Evolutionary conservation across 768 basidiomycete species (phyloP), one percentile per base, ranked within the genome.

Genomic region (Gloeophyllum trabeum): DNA sequence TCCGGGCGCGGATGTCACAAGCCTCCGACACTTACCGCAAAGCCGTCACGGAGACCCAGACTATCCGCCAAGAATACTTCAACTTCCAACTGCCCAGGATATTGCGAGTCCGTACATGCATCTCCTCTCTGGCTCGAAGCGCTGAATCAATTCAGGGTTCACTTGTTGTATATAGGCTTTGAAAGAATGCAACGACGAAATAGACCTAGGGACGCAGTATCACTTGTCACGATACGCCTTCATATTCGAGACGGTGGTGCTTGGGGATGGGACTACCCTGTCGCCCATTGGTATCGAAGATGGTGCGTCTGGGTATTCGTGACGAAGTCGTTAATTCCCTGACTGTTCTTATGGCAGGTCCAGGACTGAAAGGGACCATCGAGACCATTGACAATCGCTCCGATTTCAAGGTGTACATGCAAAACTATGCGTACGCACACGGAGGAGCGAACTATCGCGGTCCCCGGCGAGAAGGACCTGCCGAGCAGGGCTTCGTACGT

Each of bases 151-250:
- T 32, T 16, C 10, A 10, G 16, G 28, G 45, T 16, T 23, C 26
- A 24, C 24, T 22, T 19, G 20, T 24, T 21, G 34, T 7, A 21
- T 18, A 48, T 53, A 91, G 89, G 75, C 86, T 18, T 66, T 99
- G 45, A 98, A 98, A 59, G 92, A 97, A 58, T 89, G 89, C 52
- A 76, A 87, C 20, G 94, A 97, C 53, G 96, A 99, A 61, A 79
- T 97, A 42, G 96, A 99, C 59, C 69, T 96, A 35, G 96, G 93
- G n/a, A 92, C 89, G 3, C 94, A 98, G 61, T 99, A 97, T 60
- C 94, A 98, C 60, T 67, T 98, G 37, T 84, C 90, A 1, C 74
- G 93, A 61, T 98, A 96, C 59, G 87, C 91, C 1, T 98, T 90
- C 63, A 65, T 98, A 19, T 93, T 86, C 52, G 96, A 99, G 61